Evolutionary conservation across 2,329 filamentous ascomycete species (phyloP), one percentile per base, ranked within the genome.

Genomic region (Fonsecaea pedrosoi): DNA sequence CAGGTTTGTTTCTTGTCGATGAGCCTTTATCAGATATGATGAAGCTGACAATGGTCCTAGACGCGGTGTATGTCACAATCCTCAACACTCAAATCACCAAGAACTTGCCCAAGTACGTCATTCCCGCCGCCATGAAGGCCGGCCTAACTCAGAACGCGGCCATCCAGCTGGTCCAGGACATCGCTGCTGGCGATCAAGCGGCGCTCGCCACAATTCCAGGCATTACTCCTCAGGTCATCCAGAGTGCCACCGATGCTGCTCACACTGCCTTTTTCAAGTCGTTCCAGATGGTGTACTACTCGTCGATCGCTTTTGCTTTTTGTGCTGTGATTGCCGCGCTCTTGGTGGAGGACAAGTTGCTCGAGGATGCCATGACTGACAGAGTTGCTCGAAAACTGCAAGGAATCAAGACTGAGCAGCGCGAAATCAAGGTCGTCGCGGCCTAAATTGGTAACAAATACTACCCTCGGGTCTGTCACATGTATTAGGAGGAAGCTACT

Each of bases 391-490:
- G 54, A 6, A 57, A 57, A 25, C 15, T 57, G 34, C 54, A 57
- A 57, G 54, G 54, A 3, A 57, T 57, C 54, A 57, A 57, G 54
- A 57, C 25, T 57, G 35, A 57, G 21, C 6, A 57, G 54, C 54
- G 21, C 54, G 54, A 57, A 35, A 57, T 57, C 54, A 57, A 57
- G 54, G 54, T 57, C 21, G 25, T 57, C 15, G 54, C n/a, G 35
- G 54, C 54, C 54, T 57, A 15, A 57, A 56, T 56, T 56, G 54
- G 54, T 56, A 60, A 60, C 56, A 60, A 60, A 60, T 32, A 40
- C 15, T 10, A 60, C 4, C 56, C 56, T 60, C 37, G 30, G 30
- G 56, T 60, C 21, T 21, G 21, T 1, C 21, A 21, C 21, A 21
- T 21, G 21, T 21, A 21, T 21, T 21, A 25, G 25, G 25, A 25